phyloP scores from a whole-genome alignment of 768 basidiomycete species.

The Calocybe gangraenosa region DNA sequence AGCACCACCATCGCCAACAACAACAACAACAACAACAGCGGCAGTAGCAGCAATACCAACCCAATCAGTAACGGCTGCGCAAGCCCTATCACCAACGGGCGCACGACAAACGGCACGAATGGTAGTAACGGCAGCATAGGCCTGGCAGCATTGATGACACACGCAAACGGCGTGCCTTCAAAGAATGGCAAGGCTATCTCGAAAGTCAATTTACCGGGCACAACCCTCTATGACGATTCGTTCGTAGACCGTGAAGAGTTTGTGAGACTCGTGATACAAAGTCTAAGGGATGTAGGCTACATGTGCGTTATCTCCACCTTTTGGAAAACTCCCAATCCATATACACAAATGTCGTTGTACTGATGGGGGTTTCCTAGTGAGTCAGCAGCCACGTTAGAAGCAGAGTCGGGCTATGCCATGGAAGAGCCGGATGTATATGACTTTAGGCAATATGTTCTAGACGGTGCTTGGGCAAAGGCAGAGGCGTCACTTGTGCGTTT shows the following conservation, averaged over 20 bases:
- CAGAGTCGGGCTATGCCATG: slow-evolving; percentile 88
- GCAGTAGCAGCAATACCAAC: slow-evolving; percentile 19
- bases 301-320: slow-evolving; percentile 37
- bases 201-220: slow-evolving; percentile 66
- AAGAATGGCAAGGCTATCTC: slow-evolving; percentile 52
- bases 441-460: slow-evolving; percentile 76
- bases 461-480: slow-evolving; percentile 78
- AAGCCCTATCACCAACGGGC: slow-evolving; percentile 27
- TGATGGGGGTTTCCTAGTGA: slow-evolving; percentile 45
- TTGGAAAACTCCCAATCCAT: no score
- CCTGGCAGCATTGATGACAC: neutral
- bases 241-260: slow-evolving; percentile 86
- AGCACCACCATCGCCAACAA: slow-evolving; percentile 35
- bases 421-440: slow-evolving; percentile 74
- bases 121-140: slow-evolving; percentile 22
- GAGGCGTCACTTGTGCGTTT: slow-evolving; percentile 64
- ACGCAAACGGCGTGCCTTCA: slow-evolving; percentile 37
- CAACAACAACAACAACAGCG: slow-evolving; percentile 25
- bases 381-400: slow-evolving; percentile 84
- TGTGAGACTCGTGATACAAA: slow-evolving; percentile 84
- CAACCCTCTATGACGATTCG: slow-evolving; percentile 74
- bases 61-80: slow-evolving; percentile 27
- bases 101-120: slow-evolving; percentile 37
- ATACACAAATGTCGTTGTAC: slow-evolving; percentile 1
- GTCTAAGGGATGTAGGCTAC: slow-evolving; percentile 83